A percentile compares a stretch with the other conserved stretches of the same genome.
phyloP scores from a whole-genome alignment of 2,329 filamentous ascomycete species.

The Cercospora brassicicola region DNA sequence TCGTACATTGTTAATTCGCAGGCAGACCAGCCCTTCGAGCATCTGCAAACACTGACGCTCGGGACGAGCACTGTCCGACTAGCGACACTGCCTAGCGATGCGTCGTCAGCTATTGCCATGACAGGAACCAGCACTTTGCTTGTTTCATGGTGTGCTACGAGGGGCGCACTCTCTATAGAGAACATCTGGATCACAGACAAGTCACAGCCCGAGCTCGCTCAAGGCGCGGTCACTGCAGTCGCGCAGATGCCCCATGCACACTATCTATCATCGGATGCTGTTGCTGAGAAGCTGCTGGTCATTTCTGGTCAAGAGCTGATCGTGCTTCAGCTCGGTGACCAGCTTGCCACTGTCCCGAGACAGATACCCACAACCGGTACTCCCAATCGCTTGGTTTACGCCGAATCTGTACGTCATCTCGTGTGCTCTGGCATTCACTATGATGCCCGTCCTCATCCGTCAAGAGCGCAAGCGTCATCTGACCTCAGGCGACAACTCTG shows the following conservation, averaged over 20 bases:
- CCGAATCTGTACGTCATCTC: constrained; percentile 42
- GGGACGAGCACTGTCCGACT: constrained; percentile 35
- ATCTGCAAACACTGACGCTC: constrained; percentile 20
- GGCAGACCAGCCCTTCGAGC: constrained; percentile 6
- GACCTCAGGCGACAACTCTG: constrained; percentile 41
- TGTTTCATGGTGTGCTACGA: constrained; percentile 28
- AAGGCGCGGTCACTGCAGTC: constrained; percentile 29
- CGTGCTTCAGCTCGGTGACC: constrained; percentile 23
- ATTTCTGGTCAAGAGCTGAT: constrained; percentile 30
- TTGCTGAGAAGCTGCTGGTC: constrained; percentile 31
- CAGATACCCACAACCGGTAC: constrained; percentile 35
- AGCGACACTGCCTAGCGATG: constrained; percentile 12
- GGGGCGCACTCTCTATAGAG: constrained; percentile 22
- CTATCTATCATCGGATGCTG: constrained; percentile 20
- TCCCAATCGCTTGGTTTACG: constrained; percentile 35
- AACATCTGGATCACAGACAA: constrained; percentile 37
- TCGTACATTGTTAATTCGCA: constrained; percentile 19
- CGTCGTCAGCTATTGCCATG: constrained; percentile 28
- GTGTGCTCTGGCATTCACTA: constrained; percentile 50
- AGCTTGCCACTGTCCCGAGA: constrained; percentile 31
- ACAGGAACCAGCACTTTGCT: constrained; percentile 31
- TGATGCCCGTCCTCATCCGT: constrained; percentile 34
- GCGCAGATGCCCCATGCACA: constrained; percentile 29
- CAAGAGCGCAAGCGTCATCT: constrained; percentile 28
- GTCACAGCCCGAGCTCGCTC: constrained; percentile 29